phyloP scores from a whole-genome alignment of 495 filamentous ascomycete genomes.

The Trichoderma orchidacearum region DNA sequence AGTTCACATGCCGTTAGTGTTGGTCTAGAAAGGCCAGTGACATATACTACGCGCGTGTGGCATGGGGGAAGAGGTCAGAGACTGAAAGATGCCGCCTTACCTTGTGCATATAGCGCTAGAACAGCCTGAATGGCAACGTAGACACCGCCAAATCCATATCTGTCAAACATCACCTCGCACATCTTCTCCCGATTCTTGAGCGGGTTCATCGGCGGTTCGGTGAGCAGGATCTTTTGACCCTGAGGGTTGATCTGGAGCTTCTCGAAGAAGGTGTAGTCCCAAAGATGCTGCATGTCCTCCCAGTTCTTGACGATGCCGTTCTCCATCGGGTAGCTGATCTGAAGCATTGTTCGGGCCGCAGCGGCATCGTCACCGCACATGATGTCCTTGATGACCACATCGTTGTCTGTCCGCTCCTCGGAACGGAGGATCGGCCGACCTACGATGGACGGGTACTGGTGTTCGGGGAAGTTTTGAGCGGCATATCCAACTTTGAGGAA shows the following conservation, averaged over 20 bases:
- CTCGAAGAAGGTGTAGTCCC: conserved; percentile 97
- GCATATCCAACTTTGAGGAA: conserved; percentile 99
- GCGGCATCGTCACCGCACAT: conserved; percentile 99
- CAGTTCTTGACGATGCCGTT: conserved; percentile 98
- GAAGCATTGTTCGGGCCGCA: conserved; percentile 87
- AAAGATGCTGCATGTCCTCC: conserved; percentile 99
- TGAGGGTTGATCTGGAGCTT: conserved; percentile 88
- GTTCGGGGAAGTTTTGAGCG: conserved; percentile 96
- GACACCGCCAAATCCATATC: conserved; percentile 89
- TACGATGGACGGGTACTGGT: conserved; percentile 96
- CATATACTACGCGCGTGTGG: not conserved
- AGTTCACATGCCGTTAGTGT: not conserved
- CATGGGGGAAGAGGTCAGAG: not conserved
- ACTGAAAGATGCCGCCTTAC: conserved; percentile 33
- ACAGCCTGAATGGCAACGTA: conserved; percentile 99
- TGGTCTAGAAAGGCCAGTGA: not conserved
- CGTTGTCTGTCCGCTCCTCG: conserved; percentile 57
- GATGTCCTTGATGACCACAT: conserved; percentile 82
- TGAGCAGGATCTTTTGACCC: conserved; percentile 93
- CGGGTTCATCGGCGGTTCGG: conserved; percentile 96
- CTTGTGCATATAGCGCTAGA: conserved; percentile 93
- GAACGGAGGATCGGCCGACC: conserved; percentile 93
- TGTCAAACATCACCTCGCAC: conserved; percentile 97
- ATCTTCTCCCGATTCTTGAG: conserved; percentile 91
- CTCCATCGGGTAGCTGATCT: conserved; percentile 98